These are phyloP conservation scores for Citropsis articulata DNA, from an alignment of 345 rosid species.

Conservation along the genomic window DNA sequence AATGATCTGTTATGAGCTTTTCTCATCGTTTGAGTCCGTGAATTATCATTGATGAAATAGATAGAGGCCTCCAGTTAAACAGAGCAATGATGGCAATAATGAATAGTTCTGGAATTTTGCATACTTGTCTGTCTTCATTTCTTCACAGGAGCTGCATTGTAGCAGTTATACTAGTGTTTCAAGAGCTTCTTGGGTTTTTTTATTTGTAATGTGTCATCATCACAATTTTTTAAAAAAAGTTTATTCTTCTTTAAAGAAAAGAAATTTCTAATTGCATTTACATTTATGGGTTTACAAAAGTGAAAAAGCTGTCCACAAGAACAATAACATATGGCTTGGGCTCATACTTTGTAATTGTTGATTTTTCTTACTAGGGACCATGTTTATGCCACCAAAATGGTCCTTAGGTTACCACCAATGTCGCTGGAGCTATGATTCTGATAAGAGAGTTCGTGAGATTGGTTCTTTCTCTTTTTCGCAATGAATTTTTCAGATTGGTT, in stretches of 20 bases:
- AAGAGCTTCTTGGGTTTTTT: neutral
- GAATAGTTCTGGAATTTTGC: neutral
- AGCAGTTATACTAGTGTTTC: neutral
- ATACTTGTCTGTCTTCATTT: neutral
- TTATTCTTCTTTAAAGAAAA: neutral
- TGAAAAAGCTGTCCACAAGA: neutral
- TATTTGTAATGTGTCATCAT: neutral
- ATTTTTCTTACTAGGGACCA: constrained; percentile 48
- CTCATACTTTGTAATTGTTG: neutral
- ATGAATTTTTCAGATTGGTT: too few species aligned
- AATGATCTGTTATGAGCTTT: neutral
- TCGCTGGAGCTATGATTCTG: constrained; percentile 92
- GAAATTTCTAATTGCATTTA: neutral
- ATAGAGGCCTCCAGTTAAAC: neutral
- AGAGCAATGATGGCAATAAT: neutral
- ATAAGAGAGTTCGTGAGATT: constrained; percentile 75
- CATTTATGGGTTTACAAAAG: neutral
- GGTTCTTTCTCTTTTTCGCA: constrained; percentile 35
- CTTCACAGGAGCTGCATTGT: neutral
- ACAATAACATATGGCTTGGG: neutral
- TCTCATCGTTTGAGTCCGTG: neutral
- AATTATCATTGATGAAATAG: neutral
- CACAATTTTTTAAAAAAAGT: neutral
- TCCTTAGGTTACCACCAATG: constrained; percentile 94
- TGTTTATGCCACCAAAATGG: constrained; percentile 98